Evolutionary conservation across 2,329 filamentous ascomycete genomes (phyloP), one percentile per base, ranked within the genome.

Genomic region (Penicillium sp.): DNA sequence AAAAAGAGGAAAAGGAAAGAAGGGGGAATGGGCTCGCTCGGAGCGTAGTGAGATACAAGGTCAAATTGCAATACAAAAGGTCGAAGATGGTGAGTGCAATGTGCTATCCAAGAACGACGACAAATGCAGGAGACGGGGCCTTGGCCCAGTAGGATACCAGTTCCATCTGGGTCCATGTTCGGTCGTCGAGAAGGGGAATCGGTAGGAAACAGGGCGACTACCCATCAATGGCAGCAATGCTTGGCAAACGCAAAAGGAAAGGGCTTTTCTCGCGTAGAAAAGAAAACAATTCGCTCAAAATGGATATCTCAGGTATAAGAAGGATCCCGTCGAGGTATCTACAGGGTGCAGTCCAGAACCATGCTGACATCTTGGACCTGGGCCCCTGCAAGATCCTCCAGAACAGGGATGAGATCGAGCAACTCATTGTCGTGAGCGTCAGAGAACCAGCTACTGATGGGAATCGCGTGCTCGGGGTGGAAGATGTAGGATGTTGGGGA

Each of bases 361-460:
- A 99, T 82, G 81, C 93, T 97, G 74, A 99, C 94, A 77, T 99
- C 94, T 77, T 88, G 85, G 59, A 99, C 94, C 73, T 93, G 89
- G 57, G 87, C 77, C 64, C 89, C 88, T 60, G 94, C 93, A 71
- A 99, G 82, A 76, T 99, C 94, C 82, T 99, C 94, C 64, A 99
- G 90, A 67, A 99, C 94, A 50, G 94, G 94, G 74, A 99, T 97
- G 67, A 99, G 81, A 74, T 99, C 94, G 69, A 99, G 82, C 60
- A 99, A 83, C 82, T 99, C 94, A 77, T 99, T 99, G 79, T 99
- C 94, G 77, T 99, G 94, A 59, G 94, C 94, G 77, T 99, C 94
- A 64, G 92, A 97, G 79, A 99, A 99, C 94, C 94, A 99, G 82
- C 93, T 97, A 84, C 92, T 97, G 78, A 99, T 99, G 26, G 94